Evolutionary conservation across 768 basidiomycete genomes (phyloP).

Genomic region (Melanogaster broomeanus): DNA sequence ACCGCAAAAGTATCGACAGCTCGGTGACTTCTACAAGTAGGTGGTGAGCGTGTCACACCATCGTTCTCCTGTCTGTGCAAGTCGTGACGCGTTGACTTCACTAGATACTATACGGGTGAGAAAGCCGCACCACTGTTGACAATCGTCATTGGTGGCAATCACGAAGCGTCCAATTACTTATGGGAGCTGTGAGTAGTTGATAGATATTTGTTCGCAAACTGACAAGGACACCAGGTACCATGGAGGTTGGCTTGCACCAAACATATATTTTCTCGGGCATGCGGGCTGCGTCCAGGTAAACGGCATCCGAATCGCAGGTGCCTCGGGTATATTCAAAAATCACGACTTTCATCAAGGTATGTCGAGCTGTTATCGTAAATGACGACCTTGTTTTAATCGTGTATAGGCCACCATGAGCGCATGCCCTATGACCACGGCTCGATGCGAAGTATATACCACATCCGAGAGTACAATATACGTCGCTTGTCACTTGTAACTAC

Average conservation of each 20-base stretch:
- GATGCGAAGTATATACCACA: constrained; percentile 87
- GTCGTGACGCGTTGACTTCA: constrained; percentile 3
- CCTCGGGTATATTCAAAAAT: constrained; percentile 88
- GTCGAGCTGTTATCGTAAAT: constrained; percentile 7
- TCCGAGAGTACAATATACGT: constrained; percentile 80
- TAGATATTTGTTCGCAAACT: neutral
- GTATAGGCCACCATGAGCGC: constrained; percentile 73
- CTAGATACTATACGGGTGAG: constrained; percentile 85
- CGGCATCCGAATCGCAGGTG: constrained; percentile 85
- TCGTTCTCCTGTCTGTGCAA: neutral
- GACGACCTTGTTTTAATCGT: constrained; percentile 3
- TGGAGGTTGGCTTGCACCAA: constrained; percentile 95
- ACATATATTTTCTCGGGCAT: constrained; percentile 94
- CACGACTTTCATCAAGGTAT: constrained; percentile 72
- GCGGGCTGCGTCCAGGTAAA: constrained; percentile 89
- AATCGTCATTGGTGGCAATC: constrained; percentile 95
- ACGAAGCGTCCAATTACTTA: constrained; percentile 95
- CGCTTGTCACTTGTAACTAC: constrained; percentile 69
- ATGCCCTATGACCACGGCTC: constrained; percentile 76
- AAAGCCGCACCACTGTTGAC: constrained; percentile 85
- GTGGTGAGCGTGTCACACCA: constrained; percentile 1
- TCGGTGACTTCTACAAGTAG: constrained; percentile 85
- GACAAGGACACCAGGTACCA: constrained; percentile 64
- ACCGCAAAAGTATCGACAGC: constrained; percentile 80
- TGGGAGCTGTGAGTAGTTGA: constrained; percentile 79